These are phyloP conservation scores for Closterium sp. DNA, from an alignment of 139 green algal genomes.

Conservation along the genomic window DNA sequence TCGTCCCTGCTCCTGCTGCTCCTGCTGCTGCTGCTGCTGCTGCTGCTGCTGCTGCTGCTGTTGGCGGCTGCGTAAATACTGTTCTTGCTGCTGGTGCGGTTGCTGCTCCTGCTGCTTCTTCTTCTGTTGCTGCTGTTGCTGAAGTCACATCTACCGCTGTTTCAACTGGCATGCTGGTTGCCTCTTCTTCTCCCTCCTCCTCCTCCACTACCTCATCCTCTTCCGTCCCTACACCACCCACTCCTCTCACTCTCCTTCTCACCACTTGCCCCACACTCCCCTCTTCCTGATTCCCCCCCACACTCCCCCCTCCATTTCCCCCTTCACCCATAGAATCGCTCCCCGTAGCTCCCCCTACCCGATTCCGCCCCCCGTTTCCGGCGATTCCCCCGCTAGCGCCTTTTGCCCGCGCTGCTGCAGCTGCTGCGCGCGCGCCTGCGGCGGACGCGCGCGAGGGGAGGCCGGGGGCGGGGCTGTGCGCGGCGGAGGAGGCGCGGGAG, in stretches of 20 bases:
- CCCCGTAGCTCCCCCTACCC: background rate
- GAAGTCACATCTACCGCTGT: background rate
- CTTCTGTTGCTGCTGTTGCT: too few relatives aligned
- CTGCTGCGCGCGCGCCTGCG: background rate
- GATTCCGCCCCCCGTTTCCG: background rate
- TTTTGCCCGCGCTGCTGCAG: background rate
- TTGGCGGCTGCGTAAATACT: background rate
- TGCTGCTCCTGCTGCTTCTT: background rate
- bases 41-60: background rate
- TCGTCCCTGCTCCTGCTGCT: background rate
- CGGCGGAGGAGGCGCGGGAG: background rate
- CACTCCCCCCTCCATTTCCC: background rate
- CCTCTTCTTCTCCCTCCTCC: background rate
- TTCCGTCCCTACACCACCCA: too few relatives aligned
- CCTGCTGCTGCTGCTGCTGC: background rate
- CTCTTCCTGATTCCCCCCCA: background rate
- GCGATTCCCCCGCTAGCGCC: background rate
- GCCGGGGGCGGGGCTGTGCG: background rate
- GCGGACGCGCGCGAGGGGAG: background rate
- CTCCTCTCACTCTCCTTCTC: background rate
- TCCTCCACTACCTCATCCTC: too few relatives aligned
- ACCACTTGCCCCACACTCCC: background rate
- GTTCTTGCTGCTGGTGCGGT: background rate
- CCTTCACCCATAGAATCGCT: background rate
- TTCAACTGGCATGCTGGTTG: background rate